Evolutionary conservation across 2,329 filamentous ascomycete genomes (phyloP).

Genomic region (Pseudogymnoascus sp.): DNA sequence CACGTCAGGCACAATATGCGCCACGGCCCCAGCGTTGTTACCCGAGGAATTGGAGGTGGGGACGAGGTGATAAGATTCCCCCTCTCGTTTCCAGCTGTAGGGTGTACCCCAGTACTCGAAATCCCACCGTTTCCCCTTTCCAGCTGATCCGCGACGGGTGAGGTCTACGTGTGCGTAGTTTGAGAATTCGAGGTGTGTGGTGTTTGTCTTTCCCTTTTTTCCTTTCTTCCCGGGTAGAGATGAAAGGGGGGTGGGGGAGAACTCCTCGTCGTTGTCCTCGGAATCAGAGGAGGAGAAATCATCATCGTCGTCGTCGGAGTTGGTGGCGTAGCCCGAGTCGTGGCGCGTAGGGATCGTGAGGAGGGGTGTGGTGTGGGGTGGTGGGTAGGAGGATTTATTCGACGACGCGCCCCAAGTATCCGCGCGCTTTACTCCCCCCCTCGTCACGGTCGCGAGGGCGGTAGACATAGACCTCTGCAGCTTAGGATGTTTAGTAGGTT

Average conservation of each 20-base stretch:
- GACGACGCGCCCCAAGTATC: neutral
- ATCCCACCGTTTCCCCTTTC: constrained; percentile 69
- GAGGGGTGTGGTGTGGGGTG: neutral
- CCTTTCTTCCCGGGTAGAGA: constrained; percentile 27
- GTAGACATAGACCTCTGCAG: constrained; percentile 55
- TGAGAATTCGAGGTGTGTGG: constrained; percentile 86
- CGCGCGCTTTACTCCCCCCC: constrained; percentile 25
- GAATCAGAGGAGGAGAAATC: constrained; percentile 10
- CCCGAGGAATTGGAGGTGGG: constrained; percentile 50
- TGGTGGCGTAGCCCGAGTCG: constrained; percentile 53
- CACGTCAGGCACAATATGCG: constrained; percentile 78
- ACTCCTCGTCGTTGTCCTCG: neutral
- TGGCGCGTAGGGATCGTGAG: constrained; percentile 35
- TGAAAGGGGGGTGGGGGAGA: no score
- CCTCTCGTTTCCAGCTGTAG: constrained; percentile 76
- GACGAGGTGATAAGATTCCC: constrained; percentile 74
- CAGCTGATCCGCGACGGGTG: constrained; percentile 55
- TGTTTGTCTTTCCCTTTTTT: constrained; percentile 57
- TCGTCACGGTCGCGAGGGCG: constrained; percentile 35
- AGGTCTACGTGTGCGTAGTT: constrained; percentile 94
- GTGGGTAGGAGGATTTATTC: neutral
- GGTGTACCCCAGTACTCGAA: constrained; percentile 89
- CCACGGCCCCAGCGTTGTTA: constrained; percentile 45
- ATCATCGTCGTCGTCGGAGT: constrained; percentile 29
- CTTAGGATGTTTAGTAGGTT: constrained; percentile 40